Percentiles rank a stretch among this genome's conserved stretches.
Evolutionary conservation across 2,329 filamentous ascomycete species (phyloP).

Genomic region (Penicillium verrucosum): DNA sequence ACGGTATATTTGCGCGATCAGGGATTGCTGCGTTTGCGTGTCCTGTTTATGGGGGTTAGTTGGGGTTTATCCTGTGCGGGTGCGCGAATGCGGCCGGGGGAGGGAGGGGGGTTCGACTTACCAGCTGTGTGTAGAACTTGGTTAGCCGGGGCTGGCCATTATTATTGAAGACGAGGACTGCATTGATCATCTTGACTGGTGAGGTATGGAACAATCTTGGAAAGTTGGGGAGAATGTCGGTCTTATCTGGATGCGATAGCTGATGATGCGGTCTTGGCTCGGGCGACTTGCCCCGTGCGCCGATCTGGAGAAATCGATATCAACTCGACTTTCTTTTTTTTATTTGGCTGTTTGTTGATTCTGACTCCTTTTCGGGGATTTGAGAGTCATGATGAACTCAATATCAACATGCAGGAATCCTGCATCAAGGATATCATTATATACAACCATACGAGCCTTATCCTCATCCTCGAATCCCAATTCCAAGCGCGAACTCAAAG

Average conservation of each 20-base stretch:
- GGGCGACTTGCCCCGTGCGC: constrained; percentile 18
- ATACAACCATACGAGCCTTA: constrained; percentile 10
- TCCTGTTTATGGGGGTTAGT: constrained; percentile 58
- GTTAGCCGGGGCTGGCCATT: constrained; percentile 93
- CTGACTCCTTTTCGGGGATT: not conserved
- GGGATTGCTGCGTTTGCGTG: constrained; percentile 91
- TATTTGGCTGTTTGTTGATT: not conserved
- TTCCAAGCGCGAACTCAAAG: constrained; percentile 27
- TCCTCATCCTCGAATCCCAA: constrained; percentile 18
- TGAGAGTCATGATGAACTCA: constrained; percentile 7
- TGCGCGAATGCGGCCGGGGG: not conserved
- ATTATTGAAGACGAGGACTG: constrained; percentile 97
- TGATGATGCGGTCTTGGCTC: constrained; percentile 11
- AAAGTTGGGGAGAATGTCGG: not conserved
- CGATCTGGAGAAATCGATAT: constrained; percentile 19
- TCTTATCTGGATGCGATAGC: constrained; percentile 13
- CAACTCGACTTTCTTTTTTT: not conserved
- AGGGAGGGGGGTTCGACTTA: constrained; percentile 40
- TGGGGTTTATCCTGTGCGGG: not conserved
- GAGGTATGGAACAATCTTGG: not conserved
- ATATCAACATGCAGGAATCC: constrained; percentile 1
- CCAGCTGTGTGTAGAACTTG: constrained; percentile 97
- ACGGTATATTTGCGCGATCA: constrained; percentile 95
- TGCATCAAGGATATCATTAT: constrained; percentile 9
- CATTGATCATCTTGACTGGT: constrained; percentile 77